A percentile compares a stretch with the other conserved stretches of the same genome.
Evolutionary conservation across 805 yeast species (phyloP).

Genomic region (Wickerhamiella dianesei): DNA sequence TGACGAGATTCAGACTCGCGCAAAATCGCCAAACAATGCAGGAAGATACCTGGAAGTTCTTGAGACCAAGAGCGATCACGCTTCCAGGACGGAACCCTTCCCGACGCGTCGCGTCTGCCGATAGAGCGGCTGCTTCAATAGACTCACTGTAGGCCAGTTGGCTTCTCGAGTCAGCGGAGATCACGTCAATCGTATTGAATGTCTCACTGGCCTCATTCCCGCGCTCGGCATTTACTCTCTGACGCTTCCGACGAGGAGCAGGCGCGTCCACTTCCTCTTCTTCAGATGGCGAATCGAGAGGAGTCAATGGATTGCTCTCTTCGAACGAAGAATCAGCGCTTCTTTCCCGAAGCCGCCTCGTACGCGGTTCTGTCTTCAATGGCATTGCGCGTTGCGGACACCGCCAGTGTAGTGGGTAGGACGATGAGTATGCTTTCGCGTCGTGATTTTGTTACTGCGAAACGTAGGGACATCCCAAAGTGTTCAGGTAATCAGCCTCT

Average conservation of each 20-base stretch:
- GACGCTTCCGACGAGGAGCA: neutral
- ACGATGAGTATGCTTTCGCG: too few species aligned
- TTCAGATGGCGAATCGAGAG: neutral
- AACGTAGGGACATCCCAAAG: too few species aligned
- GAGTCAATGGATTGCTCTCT: neutral
- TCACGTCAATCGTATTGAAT: neutral
- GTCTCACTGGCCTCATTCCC: neutral
- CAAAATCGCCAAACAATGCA: slow-evolving; percentile 36
- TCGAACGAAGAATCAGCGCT: neutral
- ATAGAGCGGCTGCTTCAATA: neutral
- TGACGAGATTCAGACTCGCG: slow-evolving; percentile 76
- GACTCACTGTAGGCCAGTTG: neutral
- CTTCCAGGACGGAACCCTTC: slow-evolving; percentile 13
- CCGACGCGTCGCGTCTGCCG: neutral
- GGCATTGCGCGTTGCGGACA: too few species aligned
- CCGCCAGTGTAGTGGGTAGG: too few species aligned
- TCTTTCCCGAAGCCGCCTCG: too few species aligned
- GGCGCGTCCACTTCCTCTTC: neutral
- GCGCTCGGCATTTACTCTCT: neutral
- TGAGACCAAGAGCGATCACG: slow-evolving; percentile 11
- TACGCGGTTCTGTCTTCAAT: too few species aligned
- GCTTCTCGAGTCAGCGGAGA: neutral
- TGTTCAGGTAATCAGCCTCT: too few species aligned
- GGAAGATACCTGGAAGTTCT: slow-evolving; percentile 17
- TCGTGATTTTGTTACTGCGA: too few species aligned